Conservation (phyloP, 2,329 filamentous ascomycete species). For the Thyridium curvatum region DNA sequence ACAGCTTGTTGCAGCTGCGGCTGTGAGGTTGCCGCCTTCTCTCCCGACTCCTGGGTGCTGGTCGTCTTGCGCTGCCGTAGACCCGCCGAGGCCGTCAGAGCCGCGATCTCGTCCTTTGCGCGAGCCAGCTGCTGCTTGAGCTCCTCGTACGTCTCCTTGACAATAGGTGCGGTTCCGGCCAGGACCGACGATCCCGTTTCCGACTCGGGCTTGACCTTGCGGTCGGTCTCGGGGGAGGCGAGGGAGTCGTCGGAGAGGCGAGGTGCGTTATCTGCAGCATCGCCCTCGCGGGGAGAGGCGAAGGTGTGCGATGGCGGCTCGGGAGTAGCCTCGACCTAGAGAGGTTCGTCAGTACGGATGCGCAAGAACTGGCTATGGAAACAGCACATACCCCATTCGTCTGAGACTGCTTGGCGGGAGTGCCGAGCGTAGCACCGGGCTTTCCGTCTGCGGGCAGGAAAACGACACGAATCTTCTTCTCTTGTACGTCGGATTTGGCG, state of each 20-base stretch:
- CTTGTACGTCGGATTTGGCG: slow-evolving; percentile 72
- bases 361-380: not conserved
- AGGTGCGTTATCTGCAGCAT: slow-evolving; percentile 11
- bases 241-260: slow-evolving; percentile 6
- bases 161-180: not conserved
- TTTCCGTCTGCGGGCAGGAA: slow-evolving; percentile 61
- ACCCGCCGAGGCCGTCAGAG: slow-evolving; percentile 64
- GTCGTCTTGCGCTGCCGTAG: slow-evolving; percentile 69
- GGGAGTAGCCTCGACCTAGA: slow-evolving; percentile 23
- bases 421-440: slow-evolving; percentile 12
- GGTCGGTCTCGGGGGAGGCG: slow-evolving; percentile 9
- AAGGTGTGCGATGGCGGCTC: slow-evolving; percentile 22
- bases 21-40: slow-evolving; percentile 41
- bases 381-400: slow-evolving; percentile 20
- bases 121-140: slow-evolving; percentile 37
- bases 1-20: slow-evolving; percentile 47
- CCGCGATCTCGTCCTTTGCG: slow-evolving; percentile 66
- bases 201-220: slow-evolving; percentile 7
- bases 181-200: slow-evolving; percentile 6
- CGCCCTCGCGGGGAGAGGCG: slow-evolving; percentile 20
- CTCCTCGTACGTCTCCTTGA: slow-evolving; percentile 16
- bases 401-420: slow-evolving; percentile 18
- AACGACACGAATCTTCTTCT: slow-evolving; percentile 91
- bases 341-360: slow-evolving; percentile 1
- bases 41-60: slow-evolving; percentile 27